Evolutionary conservation across 352 stramenopile genomes (phyloP), one percentile per base, ranked within the genome.

Genomic region (Pythium phragmiticola): DNA sequence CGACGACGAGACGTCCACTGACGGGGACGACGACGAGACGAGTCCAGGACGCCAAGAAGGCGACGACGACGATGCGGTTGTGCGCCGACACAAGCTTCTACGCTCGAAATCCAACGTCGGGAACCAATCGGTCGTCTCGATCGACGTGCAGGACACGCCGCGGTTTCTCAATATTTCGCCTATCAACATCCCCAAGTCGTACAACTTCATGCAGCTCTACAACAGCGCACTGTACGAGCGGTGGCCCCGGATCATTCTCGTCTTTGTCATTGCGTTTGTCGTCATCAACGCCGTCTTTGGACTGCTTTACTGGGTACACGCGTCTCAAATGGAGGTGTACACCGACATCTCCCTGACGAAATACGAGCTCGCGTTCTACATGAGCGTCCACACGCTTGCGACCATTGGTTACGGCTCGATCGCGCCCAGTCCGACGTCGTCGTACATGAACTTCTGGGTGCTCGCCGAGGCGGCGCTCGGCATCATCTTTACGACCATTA

Each of bases 371-470:
- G 73, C 82, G 19, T 88, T 92, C 50, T 94, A 79, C 58, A 88
- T 94, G 79, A 92, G 83, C 49, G 82, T 92, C 7, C 85, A 94
- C 65, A 92, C 85, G 21, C 65, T 94, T 17, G 81, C 83, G 14
- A 94, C 85, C 8, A 90, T 94, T 49, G 85, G 85, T 13, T 92
- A 92, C 56, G 85, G 85, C 4, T 90, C 83, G 1, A 87, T 94
- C 41, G 63, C 79, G 3, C 85, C 85, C 0, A 73, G 65, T 30
- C 56, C 74, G 0, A 43, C 69, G 9, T 82, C 83, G 9, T 48
- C 71, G 4, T 92, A 90, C 69, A 87, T 92, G 66, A 94, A 94
- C 52, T 51, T 90, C 3, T 76, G 85, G 61, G 80, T 94, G n/a
- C 76, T 90, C 11, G 74, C 90, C 56, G 85, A 94, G 66, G 84